phyloP scores from a whole-genome alignment of 2,329 filamentous ascomycete genomes.

The Pseudogymnoascus pannorum region DNA sequence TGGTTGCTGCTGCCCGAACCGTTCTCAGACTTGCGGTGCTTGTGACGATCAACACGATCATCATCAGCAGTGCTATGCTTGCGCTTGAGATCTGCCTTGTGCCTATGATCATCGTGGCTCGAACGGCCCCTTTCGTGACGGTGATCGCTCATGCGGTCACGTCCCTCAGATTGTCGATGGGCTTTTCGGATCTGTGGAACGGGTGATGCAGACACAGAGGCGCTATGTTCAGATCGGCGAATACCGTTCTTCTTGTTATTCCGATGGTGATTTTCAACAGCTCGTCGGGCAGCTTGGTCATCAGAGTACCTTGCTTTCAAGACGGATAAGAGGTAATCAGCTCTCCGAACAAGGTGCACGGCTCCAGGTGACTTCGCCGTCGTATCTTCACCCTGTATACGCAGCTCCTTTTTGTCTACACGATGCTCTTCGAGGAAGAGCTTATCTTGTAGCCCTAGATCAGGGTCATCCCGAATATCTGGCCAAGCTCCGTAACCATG shows the following conservation, averaged over 20 bases:
- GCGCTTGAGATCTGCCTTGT: conserved; percentile 45
- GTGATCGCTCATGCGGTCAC: conserved; percentile 42
- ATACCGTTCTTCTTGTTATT: conserved; percentile 80
- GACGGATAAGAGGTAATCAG: conserved; percentile 93
- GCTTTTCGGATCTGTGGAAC: conserved; percentile 48
- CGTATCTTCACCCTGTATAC: conserved; percentile 64
- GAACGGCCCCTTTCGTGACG: conserved; percentile 23
- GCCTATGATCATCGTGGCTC: conserved; percentile 18
- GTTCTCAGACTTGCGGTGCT: conserved; percentile 48
- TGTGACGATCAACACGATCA: conserved; percentile 43
- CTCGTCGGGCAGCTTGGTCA: conserved; percentile 67
- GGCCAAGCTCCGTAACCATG: conserved; percentile 96
- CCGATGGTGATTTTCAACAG: conserved; percentile 86
- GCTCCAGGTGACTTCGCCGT: conserved; percentile 88
- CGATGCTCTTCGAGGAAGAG: conserved; percentile 96
- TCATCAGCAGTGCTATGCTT: conserved; percentile 50
- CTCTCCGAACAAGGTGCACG: conserved; percentile 88
- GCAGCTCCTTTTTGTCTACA: conserved; percentile 95
- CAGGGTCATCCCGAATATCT: conserved; percentile 84
- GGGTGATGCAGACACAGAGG: conserved; percentile 64
- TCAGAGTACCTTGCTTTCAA: conserved; percentile 77
- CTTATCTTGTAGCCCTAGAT: conserved; percentile 80
- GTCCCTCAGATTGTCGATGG: conserved; percentile 31
- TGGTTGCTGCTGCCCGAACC: conserved; percentile 24
- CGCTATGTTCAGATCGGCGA: conserved; percentile 50